A percentile compares a stretch with the other conserved stretches of the same genome.
Conservation (phyloP, 176 grass and related monocot species). For the Musa schizocarpa region DNA sequence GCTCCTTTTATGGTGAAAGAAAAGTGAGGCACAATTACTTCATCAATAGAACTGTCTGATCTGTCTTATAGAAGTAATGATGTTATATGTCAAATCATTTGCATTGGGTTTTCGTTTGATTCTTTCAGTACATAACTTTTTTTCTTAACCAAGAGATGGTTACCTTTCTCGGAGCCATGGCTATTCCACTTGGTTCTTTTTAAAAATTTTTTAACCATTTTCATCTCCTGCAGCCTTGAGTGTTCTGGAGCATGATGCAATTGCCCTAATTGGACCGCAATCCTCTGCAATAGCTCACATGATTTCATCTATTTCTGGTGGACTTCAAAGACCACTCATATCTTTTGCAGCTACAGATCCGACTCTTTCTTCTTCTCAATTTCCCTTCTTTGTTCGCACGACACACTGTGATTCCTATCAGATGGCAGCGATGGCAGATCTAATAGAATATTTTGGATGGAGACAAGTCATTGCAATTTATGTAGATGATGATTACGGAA, state of each 20-base stretch:
- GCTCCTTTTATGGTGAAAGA: too few relatives aligned
- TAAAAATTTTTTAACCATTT: background rate
- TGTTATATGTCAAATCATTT: background rate
- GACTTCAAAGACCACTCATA: conserved; percentile 62
- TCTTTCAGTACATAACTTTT: background rate
- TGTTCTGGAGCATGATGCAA: conserved; percentile 51
- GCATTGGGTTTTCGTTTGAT: background rate
- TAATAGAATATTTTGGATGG: conserved; percentile 19
- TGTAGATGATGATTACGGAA: conserved; percentile 24
- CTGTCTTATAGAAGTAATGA: background rate
- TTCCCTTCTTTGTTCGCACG: conserved; percentile 14
- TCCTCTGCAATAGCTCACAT: conserved; percentile 62
- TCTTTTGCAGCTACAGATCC: conserved; percentile 88
- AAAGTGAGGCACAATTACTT: too few relatives aligned
- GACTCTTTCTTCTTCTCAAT: conserved; percentile 32
- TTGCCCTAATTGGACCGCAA: conserved; percentile 70
- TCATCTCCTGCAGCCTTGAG: conserved; percentile 33
- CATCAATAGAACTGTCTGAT: too few relatives aligned
- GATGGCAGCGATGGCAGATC: conserved; percentile 15
- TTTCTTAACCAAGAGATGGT: too few relatives aligned
- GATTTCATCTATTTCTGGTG: conserved; percentile 50
- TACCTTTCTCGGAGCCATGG: background rate
- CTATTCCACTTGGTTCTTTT: background rate
- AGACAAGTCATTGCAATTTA: conserved; percentile 12
- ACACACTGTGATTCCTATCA: conserved; percentile 19